phyloP scores from a whole-genome alignment of 192 early-diverging fungal genomes.

The Coemansia sp. region DNA sequence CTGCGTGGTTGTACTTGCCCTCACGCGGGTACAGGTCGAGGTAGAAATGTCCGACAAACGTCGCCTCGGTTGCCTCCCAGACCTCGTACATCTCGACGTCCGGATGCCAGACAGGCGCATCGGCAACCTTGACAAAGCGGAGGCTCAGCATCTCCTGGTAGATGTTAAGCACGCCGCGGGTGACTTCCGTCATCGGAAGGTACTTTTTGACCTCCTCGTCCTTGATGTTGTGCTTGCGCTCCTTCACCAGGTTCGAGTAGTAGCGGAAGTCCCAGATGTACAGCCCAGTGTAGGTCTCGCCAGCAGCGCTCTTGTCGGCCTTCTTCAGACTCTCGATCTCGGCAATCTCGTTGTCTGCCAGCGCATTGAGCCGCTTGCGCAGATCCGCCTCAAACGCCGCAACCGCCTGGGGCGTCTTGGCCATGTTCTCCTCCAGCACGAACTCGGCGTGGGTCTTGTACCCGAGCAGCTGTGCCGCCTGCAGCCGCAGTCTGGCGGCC shows the following conservation, averaged over 20 bases:
- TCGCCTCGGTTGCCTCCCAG: slow-evolving; percentile 64
- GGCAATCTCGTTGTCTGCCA: slow-evolving; percentile 63
- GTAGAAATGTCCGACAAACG: slow-evolving; percentile 72
- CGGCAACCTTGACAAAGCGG: slow-evolving; percentile 64
- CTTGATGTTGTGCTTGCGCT: slow-evolving; percentile 74
- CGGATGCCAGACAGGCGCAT: slow-evolving; percentile 70
- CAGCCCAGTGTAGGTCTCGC: slow-evolving; percentile 64
- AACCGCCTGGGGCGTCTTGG: slow-evolving; percentile 67
- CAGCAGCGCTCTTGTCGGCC: slow-evolving; percentile 49
- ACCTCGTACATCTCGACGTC: slow-evolving; percentile 80
- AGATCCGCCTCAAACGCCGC: slow-evolving; percentile 69
- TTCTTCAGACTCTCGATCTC: slow-evolving; percentile 66
- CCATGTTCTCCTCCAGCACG: slow-evolving; percentile 81
- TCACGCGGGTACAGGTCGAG: slow-evolving; percentile 77
- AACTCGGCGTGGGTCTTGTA: slow-evolving; percentile 73
- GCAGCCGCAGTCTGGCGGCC: slow-evolving; percentile 57
- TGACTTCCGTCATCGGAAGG: slow-evolving; percentile 68
- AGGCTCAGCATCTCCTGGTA: slow-evolving; percentile 76
- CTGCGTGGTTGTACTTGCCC: slow-evolving; percentile 78
- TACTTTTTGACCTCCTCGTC: slow-evolving; percentile 80
- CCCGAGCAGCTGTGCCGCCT: slow-evolving; percentile 64
- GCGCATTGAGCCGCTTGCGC: slow-evolving; percentile 56
- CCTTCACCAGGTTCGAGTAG: slow-evolving; percentile 71
- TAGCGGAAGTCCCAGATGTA: slow-evolving; percentile 75
- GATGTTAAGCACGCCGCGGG: slow-evolving; percentile 68